Evolutionary conservation across 345 rosid genomes (phyloP), one percentile per base, ranked within the genome.

Genomic region (Linum trigynum): DNA sequence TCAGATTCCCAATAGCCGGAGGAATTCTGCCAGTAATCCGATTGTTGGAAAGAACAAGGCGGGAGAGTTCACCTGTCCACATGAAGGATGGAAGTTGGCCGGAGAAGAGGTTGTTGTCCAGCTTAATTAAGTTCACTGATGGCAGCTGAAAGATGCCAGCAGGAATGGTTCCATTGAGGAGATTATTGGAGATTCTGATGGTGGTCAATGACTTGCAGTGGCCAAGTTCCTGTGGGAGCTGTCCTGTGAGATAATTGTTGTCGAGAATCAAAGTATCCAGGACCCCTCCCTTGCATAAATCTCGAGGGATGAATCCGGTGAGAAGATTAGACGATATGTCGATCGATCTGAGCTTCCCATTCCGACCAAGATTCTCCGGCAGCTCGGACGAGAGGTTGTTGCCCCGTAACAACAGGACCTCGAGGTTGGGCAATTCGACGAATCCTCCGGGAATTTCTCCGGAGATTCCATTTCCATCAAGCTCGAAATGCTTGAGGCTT

Each of bases 281-380:
- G n/a, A 39, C 77, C 68, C 74, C 88, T 6, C 97, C 96, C 42
- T 59, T 79, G 75, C 98, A 92, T 36, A 92, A 77, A 59, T 86
- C 81, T 38, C 14, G 66, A 6, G 98, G 97, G 65, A 92, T 79
- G 12, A 59, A 53, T 9, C 98, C 98, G 0, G 97, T 92, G 17
- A 92, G 72, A 63, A 83, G 91, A 70, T 92, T 92, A 0, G 38
- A 3, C 9, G 96, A 67, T 3, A 86, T 92, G 50, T 92, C 98
- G 5, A 92, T 75, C 57, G 12, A 23, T 36, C 2, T 39, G 6
- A 92, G 73, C 81, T 75, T 81, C 55, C 90, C 89, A 66, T 78
- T 92, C 53, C 81, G 75, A 36, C 98, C 98, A 2, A 92, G 81
- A 73, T 71, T 82, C 77, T 63, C 72, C 1, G 98, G 98, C 35